Evolutionary conservation across 495 filamentous ascomycete genomes (phyloP).

Genomic region (Astrothelium subdiscretum): DNA sequence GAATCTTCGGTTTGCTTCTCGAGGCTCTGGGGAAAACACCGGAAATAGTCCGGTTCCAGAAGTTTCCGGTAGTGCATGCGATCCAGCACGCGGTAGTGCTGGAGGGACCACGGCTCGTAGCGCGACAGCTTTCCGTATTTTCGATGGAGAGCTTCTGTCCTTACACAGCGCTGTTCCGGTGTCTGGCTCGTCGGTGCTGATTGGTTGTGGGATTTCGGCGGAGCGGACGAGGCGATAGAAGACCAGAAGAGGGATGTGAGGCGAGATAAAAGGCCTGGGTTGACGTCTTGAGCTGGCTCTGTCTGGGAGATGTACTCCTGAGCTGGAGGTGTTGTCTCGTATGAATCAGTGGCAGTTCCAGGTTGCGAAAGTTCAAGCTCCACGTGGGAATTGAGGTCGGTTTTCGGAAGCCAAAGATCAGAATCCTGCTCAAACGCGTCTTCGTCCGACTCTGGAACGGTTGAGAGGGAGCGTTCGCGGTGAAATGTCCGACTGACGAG

Average conservation of each 20-base stretch:
- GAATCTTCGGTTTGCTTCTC: not conserved
- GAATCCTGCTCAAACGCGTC: not conserved
- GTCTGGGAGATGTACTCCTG: not conserved
- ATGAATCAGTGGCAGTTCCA: not conserved
- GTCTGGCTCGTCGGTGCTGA: constrained; percentile 11
- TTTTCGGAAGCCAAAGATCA: not conserved
- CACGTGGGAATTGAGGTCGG: not conserved
- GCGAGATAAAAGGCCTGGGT: constrained; percentile 12
- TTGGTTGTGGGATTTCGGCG: not conserved
- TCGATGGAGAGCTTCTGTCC: not conserved
- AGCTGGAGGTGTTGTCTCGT: not conserved
- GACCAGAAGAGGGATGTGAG: constrained; percentile 14
- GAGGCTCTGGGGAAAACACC: not conserved
- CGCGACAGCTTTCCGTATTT: constrained; percentile 12
- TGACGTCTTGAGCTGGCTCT: not conserved
- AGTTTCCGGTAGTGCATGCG: constrained; percentile 17
- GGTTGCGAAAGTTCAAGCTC: not conserved
- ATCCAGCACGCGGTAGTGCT: constrained; percentile 23
- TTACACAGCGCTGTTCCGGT: not conserved
- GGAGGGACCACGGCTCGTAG: constrained; percentile 22
- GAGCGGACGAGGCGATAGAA: not conserved
- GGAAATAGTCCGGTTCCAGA: constrained; percentile 14
- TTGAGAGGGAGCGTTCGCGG: not conserved
- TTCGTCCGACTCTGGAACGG: not conserved
- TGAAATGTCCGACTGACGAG: not conserved